These are phyloP conservation scores for Ogataea glucozyma DNA, from an alignment of 805 yeast genomes.

Conservation along the genomic window DNA sequence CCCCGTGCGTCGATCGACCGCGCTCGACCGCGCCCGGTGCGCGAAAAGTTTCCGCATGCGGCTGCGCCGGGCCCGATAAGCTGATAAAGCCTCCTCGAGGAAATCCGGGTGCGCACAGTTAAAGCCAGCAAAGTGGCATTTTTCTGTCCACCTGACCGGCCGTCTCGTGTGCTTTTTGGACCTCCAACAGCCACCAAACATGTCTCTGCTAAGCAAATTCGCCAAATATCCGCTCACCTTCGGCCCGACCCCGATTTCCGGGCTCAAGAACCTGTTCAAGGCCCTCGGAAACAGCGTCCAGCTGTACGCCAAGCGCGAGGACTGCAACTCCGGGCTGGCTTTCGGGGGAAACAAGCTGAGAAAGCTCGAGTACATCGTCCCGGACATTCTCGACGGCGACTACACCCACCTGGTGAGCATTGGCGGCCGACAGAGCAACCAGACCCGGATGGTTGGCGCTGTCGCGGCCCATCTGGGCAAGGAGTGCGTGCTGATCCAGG, in stretches of 20 bases:
- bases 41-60: too few species aligned
- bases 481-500: conserved; percentile 38
- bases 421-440: conserved; percentile 18
- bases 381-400: conserved; percentile 1
- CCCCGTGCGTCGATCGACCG: too few species aligned
- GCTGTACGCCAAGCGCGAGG: conserved; percentile 1
- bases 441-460: conserved; percentile 38
- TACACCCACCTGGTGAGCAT: conserved; percentile 6
- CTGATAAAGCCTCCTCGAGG: too few species aligned
- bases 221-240: neutral
- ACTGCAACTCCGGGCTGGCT: conserved; percentile 1
- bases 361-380: conserved; percentile 1
- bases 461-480: conserved; percentile 39
- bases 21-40: too few species aligned
- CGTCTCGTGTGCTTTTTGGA: too few species aligned
- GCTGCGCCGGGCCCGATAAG: too few species aligned
- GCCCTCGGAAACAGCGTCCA: neutral
- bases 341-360: conserved; percentile 2
- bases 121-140: too few species aligned
- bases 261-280: conserved; percentile 1
- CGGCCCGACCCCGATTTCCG: neutral
- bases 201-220: conserved; percentile 1
- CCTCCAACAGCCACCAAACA: too few species aligned
- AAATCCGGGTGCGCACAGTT: too few species aligned
- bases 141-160: too few species aligned